Base-by-base conservation (phyloP, 108 stramenopile species). In the Cyclotella baltica region DNA sequence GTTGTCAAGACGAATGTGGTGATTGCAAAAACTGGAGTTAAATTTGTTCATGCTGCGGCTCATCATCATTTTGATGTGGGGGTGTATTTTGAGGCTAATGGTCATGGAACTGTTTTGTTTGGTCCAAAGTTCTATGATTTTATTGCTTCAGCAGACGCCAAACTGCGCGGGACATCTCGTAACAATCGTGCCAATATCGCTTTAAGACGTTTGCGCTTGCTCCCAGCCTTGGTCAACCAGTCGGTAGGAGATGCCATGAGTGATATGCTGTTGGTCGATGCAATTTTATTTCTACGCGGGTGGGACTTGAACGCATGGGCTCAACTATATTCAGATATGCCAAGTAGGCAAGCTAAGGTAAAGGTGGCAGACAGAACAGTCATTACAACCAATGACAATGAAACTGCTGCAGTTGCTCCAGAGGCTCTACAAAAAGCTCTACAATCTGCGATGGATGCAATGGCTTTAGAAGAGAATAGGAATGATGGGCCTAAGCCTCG, bases 81-180 rank as follows among this genome's bases (percentile, higher is more conserved):
- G 23, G 93, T 98, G 19, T 99, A 99, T 91, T 99, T 99, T 82
- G 99, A 99, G 85, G 94, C 99, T 50, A 99, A 99, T 85, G 99
- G 99, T 5, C 99, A 99, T 76, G 99, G 99, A 9, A 99, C 98
- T 1, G 98, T 99, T 27, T 77, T 99, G 20, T 98, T 99, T 87
- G 84, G 83, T 8, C 78, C 78, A 20, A 67, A 75, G 40, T 87
- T 92, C 35, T 81, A 87, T 59, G 68, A 77, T 22, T 76, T 86
- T 22, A 63, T 85, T 23, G 80, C 71, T 53, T 37, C 53, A 18
- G 86, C 85, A 15, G 78, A 79, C 20, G 63, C 37, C 48, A 61
- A 36, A 43, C 50, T 85, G 51, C 38, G 78, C 46, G 83, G 69
- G 43, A 77, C 68, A 28, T 37, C 35, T 13, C 66, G 80, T 22